Evolutionary conservation across 2,329 filamentous ascomycete genomes (phyloP).

Genomic region (Tolypocladium album): DNA sequence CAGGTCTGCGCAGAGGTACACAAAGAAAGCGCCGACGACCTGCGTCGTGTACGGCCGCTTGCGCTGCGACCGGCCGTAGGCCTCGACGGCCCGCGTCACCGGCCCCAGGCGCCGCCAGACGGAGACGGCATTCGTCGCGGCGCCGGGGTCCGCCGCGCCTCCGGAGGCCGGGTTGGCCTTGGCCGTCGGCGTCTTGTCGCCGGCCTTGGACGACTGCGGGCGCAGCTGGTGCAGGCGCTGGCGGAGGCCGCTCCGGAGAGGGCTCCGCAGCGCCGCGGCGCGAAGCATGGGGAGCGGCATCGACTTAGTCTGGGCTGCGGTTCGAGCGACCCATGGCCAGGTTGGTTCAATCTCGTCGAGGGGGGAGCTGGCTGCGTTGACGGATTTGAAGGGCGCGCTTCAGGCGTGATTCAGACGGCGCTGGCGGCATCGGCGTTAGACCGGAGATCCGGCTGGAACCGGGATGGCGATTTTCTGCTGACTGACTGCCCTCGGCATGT

Average conservation of each 20-base stretch:
- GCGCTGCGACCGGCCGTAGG: conserved; percentile 62
- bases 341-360: not conserved
- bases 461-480: not conserved
- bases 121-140: conserved; percentile 14
- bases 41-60: conserved; percentile 71
- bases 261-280: not conserved
- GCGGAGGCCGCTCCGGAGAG: not conserved
- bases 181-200: not conserved
- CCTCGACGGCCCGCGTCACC: conserved; percentile 38
- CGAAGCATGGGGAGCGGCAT: not conserved
- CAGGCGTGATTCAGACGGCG: not conserved
- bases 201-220: not conserved
- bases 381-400: not conserved
- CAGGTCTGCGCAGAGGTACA: conserved; percentile 70
- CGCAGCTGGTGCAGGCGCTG: not conserved
- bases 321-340: not conserved
- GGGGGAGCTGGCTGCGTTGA: not conserved
- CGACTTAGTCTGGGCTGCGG: not conserved
- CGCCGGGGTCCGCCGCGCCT: not conserved
- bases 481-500: not conserved
- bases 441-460: not conserved
- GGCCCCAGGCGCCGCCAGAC: conserved; percentile 50
- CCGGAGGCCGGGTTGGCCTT: not conserved
- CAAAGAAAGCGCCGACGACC: conserved; percentile 60
- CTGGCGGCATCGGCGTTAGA: not conserved